Conservation (phyloP, 805 yeast species). For the Kluyveromyces starmeri region DNA sequence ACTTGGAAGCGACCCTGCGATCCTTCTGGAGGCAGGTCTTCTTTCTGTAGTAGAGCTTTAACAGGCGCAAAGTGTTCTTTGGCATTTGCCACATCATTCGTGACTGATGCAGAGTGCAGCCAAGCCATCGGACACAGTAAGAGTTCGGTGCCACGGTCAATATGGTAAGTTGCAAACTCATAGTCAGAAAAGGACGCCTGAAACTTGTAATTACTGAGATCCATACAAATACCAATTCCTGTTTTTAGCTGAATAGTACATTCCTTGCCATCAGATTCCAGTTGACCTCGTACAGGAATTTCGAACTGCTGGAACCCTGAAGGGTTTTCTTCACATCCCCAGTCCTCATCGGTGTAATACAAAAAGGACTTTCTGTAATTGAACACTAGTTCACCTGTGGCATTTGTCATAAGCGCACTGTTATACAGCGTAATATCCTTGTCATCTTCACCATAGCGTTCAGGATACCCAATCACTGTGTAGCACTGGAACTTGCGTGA, state of each 20-base stretch:
- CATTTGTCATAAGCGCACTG: conserved; percentile 57
- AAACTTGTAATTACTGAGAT: conserved; percentile 78
- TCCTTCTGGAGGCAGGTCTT: conserved; percentile 17
- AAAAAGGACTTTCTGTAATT: conserved; percentile 72
- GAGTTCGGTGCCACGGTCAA: conserved; percentile 40
- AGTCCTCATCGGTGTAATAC: conserved; percentile 67
- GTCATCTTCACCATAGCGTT: conserved; percentile 24
- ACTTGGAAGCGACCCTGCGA: conserved; percentile 20
- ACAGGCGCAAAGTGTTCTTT: conserved; percentile 8
- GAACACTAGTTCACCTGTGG: conserved; percentile 47
- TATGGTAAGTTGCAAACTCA: conserved; percentile 58
- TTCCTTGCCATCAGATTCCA: conserved; percentile 10
- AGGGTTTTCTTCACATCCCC: conserved; percentile 73
- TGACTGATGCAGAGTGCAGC: conserved; percentile 47
- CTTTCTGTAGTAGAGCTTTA: conserved; percentile 8
- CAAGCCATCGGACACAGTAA: conserved; percentile 82
- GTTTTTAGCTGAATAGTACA: conserved; percentile 31
- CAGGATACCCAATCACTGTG: conserved; percentile 81
- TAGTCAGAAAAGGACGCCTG: conserved; percentile 65
- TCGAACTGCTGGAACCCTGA: conserved; percentile 46
- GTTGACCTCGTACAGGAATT: conserved; percentile 27
- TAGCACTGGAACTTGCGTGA: conserved; percentile 47
- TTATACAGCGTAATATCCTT: conserved; percentile 41
- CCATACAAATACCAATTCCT: conserved; percentile 89
- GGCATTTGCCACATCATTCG: conserved; percentile 15